phyloP scores from a whole-genome alignment of 2,329 filamentous ascomycete genomes.

The Claviceps digitariae region DNA sequence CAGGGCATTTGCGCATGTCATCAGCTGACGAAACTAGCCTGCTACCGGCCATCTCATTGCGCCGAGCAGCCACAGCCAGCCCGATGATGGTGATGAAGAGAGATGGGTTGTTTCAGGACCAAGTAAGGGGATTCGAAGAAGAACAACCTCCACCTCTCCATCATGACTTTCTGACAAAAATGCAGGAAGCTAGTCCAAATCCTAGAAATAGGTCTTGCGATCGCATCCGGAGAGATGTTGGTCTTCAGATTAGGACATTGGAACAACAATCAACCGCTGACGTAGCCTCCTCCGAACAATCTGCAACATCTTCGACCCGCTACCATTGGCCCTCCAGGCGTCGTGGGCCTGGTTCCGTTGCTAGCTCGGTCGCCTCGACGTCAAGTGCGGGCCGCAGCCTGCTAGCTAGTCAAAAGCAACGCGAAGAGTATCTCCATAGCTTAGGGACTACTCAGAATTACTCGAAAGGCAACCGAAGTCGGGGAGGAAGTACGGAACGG shows the following conservation, averaged over 20 bases:
- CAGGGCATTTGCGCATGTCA: constrained; percentile 21
- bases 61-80: constrained; percentile 54
- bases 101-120: constrained; percentile 26
- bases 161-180: constrained; percentile 47
- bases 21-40: constrained; percentile 30
- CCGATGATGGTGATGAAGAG: constrained; percentile 55
- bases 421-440: constrained; percentile 78
- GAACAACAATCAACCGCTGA: constrained; percentile 37
- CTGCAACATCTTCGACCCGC: constrained; percentile 36
- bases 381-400: constrained; percentile 38
- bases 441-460: constrained; percentile 63
- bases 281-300: constrained; percentile 43
- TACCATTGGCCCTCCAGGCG: constrained; percentile 43
- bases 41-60: constrained; percentile 32
- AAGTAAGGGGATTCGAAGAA: constrained; percentile 17
- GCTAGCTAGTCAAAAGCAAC: constrained; percentile 42
- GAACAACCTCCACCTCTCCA: constrained; percentile 47
- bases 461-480: constrained; percentile 38
- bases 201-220: constrained; percentile 60
- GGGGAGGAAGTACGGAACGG: constrained; percentile 39
- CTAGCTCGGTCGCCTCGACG: constrained; percentile 43
- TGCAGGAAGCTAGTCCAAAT: constrained; percentile 41
- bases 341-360: constrained; percentile 39
- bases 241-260: constrained; percentile 50
- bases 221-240: constrained; percentile 59